Evolutionary conservation across 2,329 filamentous ascomycete species (phyloP).

Genomic region (Penicillium sp.): DNA sequence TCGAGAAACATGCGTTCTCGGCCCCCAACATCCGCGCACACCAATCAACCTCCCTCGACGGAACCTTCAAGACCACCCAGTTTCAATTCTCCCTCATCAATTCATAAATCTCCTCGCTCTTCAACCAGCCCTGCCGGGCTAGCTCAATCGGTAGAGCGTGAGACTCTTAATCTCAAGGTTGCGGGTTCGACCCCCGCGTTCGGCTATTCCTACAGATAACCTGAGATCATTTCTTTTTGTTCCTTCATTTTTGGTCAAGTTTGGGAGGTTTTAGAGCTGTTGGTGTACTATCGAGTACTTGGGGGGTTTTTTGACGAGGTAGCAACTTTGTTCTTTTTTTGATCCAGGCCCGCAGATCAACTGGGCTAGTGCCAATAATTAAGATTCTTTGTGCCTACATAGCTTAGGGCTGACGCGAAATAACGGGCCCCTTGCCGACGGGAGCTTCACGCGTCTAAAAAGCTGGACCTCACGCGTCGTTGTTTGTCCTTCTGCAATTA

Average conservation of each 20-base stretch:
- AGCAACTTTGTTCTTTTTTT: background rate
- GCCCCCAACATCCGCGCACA: no score
- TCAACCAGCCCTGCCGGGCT: constrained; percentile 46
- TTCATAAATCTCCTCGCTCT: background rate
- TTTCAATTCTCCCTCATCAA: background rate
- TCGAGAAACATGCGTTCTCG: no score
- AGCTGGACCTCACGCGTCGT: constrained; percentile 8
- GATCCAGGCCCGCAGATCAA: background rate
- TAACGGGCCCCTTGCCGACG: constrained; percentile 11
- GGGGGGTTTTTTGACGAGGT: background rate
- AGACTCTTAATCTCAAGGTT: constrained; percentile 56
- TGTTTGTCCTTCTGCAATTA: background rate
- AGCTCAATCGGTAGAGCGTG: constrained; percentile 60
- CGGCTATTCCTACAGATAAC: constrained; percentile 36
- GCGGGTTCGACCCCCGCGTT: constrained; percentile 52
- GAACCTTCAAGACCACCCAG: no score
- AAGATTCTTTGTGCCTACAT: constrained; percentile 11
- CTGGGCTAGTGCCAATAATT: background rate
- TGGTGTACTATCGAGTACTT: background rate
- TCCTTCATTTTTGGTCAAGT: background rate
- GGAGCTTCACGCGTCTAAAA: constrained; percentile 13
- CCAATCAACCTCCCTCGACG: no score
- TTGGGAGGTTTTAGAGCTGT: background rate
- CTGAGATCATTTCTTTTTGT: constrained; percentile 7
- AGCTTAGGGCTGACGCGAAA: constrained; percentile 9